Base-by-base conservation (phyloP, 2,329 filamentous ascomycete species). In the Aspergillus quadrilineatus region DNA sequence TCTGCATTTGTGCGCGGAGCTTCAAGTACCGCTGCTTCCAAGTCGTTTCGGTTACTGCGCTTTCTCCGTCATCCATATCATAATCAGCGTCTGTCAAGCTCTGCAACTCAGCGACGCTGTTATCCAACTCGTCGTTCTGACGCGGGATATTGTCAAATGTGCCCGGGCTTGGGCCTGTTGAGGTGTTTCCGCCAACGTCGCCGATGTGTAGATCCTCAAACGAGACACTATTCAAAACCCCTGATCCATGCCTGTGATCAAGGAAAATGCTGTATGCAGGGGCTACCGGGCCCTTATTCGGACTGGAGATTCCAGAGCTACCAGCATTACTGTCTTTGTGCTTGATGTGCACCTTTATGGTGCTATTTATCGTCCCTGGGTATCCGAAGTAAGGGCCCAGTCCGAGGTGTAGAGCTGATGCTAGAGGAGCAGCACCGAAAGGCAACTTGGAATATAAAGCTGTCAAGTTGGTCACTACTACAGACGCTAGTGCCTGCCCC, bases 11-110 rank as follows among this genome's bases (percentile, higher is more conserved):
- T 32, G 67, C 66, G 12, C 69, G 69, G 17, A 76, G 63, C 32
- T 68, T 71, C 57, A 72, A 50, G 50, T 75, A 76, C 8, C 72
- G 68, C 48, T 75, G 72, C 54, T 74, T 76, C 74, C 74, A 76
- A 6, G 67, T 72, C 15, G 62, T 62, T 28, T 72, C 69, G 2
- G 69, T 63, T 6, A 56, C 53, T 17, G 59, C 37, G 17, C 59
- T 53, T 3, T 67, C 64, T 6, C 61, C 39, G 17, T 63, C 60
- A 14, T 72, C 69, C 8, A 69, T 61, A 12, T 69, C 65, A 12
- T 63, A 60, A 34, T 72, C 71, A 32, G 66, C 60, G 34, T 68
- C 68, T n/a, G 63, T 64, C 6, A 63, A 10, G 43, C 64, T 60
- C 42, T 68, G 59, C 10, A 63, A 17, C 4, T 65, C 61, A 3